Evolutionary conservation across 2,329 filamentous ascomycete genomes (phyloP), one percentile per base, ranked within the genome.

Genomic region (Trichoderma citrinoviride): DNA sequence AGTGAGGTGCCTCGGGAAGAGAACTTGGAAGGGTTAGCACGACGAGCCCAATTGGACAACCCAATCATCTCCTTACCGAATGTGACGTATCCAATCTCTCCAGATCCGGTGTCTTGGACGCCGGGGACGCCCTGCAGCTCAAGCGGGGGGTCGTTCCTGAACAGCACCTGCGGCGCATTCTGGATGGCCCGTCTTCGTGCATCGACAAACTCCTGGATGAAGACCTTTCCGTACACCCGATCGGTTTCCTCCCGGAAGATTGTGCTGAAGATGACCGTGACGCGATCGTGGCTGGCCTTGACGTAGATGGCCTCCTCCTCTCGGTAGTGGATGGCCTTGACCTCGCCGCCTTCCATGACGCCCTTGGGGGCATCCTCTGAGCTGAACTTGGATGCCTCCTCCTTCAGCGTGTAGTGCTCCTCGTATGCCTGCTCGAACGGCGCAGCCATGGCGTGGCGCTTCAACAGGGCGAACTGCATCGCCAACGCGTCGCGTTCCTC

Each of bases 221-320:
- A 99, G 15, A 99, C 93, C 81, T 97, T 98, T 71, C 95, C 95
- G 73, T 96, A 99, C 65, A 99, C 92, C 67, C 94, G 85, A 76
- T 99, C 95, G 62, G 96, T 99, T 81, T 99, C 96, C 76, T 99
- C 96, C 65, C 92, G 86, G 84, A 99, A 99, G 60, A 98, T 87
- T 47, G 95, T 99, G 80, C 93, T 97, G 84, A 99, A 99, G 74
- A 99, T 99, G 73, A 99, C 93, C 0, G 96, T 99, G 60, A 99
- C 95, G 73, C 95, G 89, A 77, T 99, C 95, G 80, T 96, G 91
- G 77, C 91, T 96, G 67, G 95, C 94, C 82, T 99, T 98, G 82
- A 99, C 90, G 78, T 96, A 99, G 75, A 99, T 98, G 60, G 95
- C 93, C 78, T 99, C 95, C 82, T 98, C 93, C 74, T 99, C 96